Percentiles rank a stretch among this genome's conserved stretches.
phyloP scores from a whole-genome alignment of 2,329 filamentous ascomycete species.

The Piedraia hortae region DNA sequence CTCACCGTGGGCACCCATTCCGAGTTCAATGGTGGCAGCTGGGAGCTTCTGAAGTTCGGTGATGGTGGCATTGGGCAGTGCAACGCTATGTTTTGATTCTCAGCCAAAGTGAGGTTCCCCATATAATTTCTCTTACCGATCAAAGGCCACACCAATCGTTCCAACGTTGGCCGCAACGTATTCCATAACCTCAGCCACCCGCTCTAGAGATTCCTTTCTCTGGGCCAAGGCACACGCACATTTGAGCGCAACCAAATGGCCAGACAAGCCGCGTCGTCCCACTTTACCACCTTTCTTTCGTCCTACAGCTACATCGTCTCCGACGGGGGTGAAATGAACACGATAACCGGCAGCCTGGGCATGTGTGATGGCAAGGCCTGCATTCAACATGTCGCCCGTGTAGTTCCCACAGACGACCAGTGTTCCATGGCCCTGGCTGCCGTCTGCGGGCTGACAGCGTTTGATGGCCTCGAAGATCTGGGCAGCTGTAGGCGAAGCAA shows the following conservation, averaged over 20 bases:
- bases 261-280: conserved; percentile 32
- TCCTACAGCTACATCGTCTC: conserved; percentile 37
- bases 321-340: conserved; percentile 31
- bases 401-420: conserved; percentile 38
- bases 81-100: too few relatives aligned
- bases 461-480: conserved; percentile 33
- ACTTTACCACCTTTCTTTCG: conserved; percentile 27
- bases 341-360: conserved; percentile 26
- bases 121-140: conserved; percentile 7
- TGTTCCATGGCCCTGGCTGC: conserved; percentile 18
- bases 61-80: conserved; percentile 22
- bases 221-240: conserved; percentile 27
- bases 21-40: conserved; percentile 30
- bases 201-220: conserved; percentile 9
- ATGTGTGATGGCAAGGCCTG: conserved; percentile 31
- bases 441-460: conserved; percentile 21
- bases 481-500: conserved; percentile 33
- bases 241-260: conserved; percentile 32
- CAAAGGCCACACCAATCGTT: conserved; percentile 13
- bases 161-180: conserved; percentile 13
- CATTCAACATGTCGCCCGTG: conserved; percentile 35
- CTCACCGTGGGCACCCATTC: conserved; percentile 40
- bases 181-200: conserved; percentile 14
- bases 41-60: conserved; percentile 30
- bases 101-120: background rate